Percentiles rank a stretch among this genome's conserved stretches.
Evolutionary conservation across 768 basidiomycete species (phyloP).

Genomic region (Auricularia sp.): DNA sequence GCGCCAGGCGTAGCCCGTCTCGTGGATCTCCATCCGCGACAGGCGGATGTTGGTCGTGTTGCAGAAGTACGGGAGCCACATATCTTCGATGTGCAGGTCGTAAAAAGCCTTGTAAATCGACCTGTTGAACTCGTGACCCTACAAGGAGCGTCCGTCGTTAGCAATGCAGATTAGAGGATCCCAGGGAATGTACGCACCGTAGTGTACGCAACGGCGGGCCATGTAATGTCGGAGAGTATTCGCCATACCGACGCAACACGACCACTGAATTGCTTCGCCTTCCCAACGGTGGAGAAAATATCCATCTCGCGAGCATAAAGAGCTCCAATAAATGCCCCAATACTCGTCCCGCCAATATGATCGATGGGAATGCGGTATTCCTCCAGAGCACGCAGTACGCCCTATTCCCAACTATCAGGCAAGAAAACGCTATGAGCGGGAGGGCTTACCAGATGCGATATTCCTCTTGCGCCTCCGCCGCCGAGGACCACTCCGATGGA

Average conservation of each 20-base stretch:
- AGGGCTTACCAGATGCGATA: conserved; percentile 50
- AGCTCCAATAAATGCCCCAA: conserved; percentile 87
- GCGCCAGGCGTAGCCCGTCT: conserved; percentile 98
- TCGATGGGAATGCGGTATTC: conserved; percentile 92
- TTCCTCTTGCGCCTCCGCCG: conserved; percentile 94
- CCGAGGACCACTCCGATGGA: conserved; percentile 92
- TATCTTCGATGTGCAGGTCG: conserved; percentile 90
- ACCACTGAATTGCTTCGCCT: conserved; percentile 84
- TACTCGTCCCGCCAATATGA: conserved; percentile 85
- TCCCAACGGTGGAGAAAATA: conserved; percentile 70
- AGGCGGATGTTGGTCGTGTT: conserved; percentile 97
- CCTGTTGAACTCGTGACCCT: conserved; percentile 94
- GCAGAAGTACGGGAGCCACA: conserved; percentile 98
- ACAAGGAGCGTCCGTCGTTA: conserved; percentile 11
- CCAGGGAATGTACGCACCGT: conserved; percentile 37
- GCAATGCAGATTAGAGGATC: background rate
- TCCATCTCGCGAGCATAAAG: conserved; percentile 93
- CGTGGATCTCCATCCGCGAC: conserved; percentile 94
- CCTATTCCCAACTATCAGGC: conserved; percentile 34
- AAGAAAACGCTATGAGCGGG: no score
- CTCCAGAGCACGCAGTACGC: conserved; percentile 84
- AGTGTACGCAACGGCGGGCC: conserved; percentile 86
- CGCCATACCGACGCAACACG: conserved; percentile 54
- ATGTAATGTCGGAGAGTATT: conserved; percentile 86
- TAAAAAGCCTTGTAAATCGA: conserved; percentile 93